phyloP scores from a whole-genome alignment of 495 filamentous ascomycete species.

The Trichoderma asperelloides region DNA sequence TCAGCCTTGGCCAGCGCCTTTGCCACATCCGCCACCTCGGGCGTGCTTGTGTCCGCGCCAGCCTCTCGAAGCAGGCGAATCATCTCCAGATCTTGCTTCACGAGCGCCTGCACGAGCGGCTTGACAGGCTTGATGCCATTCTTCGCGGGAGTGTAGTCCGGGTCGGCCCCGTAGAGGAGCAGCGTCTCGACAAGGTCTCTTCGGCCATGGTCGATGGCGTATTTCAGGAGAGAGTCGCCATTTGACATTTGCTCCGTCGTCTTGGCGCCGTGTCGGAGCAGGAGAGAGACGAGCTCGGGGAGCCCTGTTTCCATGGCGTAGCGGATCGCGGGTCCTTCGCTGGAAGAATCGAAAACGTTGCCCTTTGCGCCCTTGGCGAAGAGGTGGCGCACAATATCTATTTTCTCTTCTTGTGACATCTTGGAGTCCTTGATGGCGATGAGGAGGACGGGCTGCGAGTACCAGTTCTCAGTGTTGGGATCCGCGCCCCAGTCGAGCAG shows the following conservation, averaged over 20 bases:
- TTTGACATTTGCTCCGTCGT: neutral
- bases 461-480: neutral
- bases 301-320: conserved; percentile 13
- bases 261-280: conserved; percentile 16
- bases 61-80: conserved; percentile 7
- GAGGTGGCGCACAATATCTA: conserved; percentile 9
- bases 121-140: conserved; percentile 9
- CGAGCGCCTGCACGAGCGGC: conserved; percentile 11
- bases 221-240: neutral
- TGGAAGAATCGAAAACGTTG: conserved; percentile 4
- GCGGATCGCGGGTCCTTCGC: conserved; percentile 5
- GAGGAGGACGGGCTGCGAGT: neutral
- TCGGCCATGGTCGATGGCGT: conserved; percentile 15
- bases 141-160: conserved; percentile 19
- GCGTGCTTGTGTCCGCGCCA: conserved; percentile 10
- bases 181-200: conserved; percentile 23
- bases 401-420: conserved; percentile 16
- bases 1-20: neutral
- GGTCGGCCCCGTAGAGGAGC: conserved; percentile 21
- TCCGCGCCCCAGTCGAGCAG: conserved; percentile 10
- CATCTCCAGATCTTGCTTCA: neutral
- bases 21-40: conserved; percentile 8
- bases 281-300: conserved; percentile 12
- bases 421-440: neutral
- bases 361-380: conserved; percentile 12